phyloP scores from a whole-genome alignment of 2,329 filamentous ascomycete genomes.

The Rosellinia necatrix region DNA sequence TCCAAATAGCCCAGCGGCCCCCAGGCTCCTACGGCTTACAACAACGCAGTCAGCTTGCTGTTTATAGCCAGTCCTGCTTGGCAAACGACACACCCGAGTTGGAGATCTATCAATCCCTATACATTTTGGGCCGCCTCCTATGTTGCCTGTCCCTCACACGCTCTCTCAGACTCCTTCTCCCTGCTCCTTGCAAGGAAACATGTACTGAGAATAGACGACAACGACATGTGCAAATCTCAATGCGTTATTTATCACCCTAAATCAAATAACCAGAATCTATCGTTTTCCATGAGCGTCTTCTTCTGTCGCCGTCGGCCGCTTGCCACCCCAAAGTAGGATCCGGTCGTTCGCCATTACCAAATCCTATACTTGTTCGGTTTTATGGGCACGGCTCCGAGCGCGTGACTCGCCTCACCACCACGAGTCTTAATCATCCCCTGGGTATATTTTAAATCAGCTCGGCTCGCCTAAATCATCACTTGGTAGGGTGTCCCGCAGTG shows the following conservation, averaged over 20 bases:
- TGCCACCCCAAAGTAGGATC: background rate
- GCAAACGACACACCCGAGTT: background rate
- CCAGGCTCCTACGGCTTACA: background rate
- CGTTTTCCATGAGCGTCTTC: background rate
- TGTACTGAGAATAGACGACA: background rate
- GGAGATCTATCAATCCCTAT: background rate
- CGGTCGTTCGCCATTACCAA: slow-evolving; percentile 9
- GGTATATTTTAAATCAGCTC: background rate
- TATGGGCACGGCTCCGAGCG: slow-evolving; percentile 4
- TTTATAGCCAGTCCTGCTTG: background rate
- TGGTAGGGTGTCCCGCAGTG: slow-evolving; percentile 13
- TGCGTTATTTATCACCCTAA: background rate
- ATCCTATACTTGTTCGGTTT: background rate
- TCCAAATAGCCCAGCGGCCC: too few relatives aligned
- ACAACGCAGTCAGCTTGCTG: slow-evolving; percentile 1
- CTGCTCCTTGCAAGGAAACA: background rate
- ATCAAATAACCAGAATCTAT: background rate
- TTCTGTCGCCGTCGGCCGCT: slow-evolving; percentile 13
- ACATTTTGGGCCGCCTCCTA: too few relatives aligned
- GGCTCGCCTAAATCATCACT: slow-evolving; percentile 7
- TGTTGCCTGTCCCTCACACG: too few relatives aligned
- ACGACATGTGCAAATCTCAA: background rate
- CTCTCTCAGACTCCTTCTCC: too few relatives aligned
- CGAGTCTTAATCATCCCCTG: slow-evolving; percentile 10
- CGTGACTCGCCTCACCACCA: slow-evolving; percentile 19